Percentiles rank a stretch among this genome's conserved stretches.
phyloP scores from a whole-genome alignment of 176 grass and related monocot genomes.

The Tillandsia fasciculata region DNA sequence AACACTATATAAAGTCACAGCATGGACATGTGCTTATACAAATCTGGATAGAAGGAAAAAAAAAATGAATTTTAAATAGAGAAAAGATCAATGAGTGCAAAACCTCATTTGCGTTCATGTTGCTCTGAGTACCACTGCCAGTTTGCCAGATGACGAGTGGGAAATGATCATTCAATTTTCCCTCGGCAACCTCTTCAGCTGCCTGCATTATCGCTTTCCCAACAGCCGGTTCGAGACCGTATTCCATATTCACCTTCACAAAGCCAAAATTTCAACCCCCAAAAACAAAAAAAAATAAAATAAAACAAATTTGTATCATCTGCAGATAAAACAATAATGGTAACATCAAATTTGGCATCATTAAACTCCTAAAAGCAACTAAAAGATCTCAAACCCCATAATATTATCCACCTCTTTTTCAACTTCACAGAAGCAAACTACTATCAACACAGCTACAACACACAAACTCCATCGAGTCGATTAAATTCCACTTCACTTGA shows the following conservation, averaged over 20 bases:
- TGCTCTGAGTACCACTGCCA: constrained; percentile 97
- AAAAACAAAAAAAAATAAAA: not conserved
- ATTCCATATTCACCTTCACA: constrained; percentile 89
- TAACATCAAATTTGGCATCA: too few relatives aligned
- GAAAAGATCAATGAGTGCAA: not conserved
- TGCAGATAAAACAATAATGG: not conserved
- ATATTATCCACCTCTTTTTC: too few relatives aligned
- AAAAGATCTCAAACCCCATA: too few relatives aligned
- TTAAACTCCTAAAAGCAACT: too few relatives aligned
- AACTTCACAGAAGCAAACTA: too few relatives aligned
- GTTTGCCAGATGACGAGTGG: constrained; percentile 99
- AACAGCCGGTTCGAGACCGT: constrained; percentile 70
- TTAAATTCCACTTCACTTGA: too few relatives aligned
- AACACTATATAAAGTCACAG: too few relatives aligned
- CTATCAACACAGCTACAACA: too few relatives aligned
- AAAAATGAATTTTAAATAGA: too few relatives aligned
- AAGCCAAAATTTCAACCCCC: not conserved
- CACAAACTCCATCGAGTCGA: too few relatives aligned
- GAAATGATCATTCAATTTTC: constrained; percentile 86
- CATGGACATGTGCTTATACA: too few relatives aligned
- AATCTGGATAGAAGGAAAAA: too few relatives aligned
- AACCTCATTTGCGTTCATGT: constrained; percentile 99
- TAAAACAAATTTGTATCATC: not conserved
- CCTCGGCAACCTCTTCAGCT: constrained; percentile 80
- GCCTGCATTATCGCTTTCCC: constrained; percentile 85